Percentiles rank a stretch among this genome's conserved stretches.
phyloP scores from a whole-genome alignment of 75 land plant species.

The Chamaecyparis obtusa region DNA sequence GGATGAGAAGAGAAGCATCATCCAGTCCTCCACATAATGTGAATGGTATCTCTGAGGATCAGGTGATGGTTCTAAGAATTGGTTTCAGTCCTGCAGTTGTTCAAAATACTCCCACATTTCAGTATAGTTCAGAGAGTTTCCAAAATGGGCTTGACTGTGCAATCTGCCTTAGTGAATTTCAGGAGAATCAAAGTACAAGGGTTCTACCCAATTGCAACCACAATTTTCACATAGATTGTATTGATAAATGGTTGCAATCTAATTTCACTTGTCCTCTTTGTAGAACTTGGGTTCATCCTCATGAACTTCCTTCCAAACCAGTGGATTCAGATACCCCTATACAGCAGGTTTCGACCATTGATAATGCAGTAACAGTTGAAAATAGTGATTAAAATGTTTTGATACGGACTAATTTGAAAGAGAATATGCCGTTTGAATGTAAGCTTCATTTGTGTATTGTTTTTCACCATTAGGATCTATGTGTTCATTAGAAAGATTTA shows the following conservation, averaged over 20 bases:
- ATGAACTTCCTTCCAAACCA: not conserved
- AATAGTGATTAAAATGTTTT: not conserved
- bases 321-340: not conserved
- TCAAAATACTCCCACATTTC: not conserved
- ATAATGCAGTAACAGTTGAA: not conserved
- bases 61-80: not conserved
- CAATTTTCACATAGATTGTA: constrained; percentile 49
- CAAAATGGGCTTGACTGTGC: constrained; percentile 24
- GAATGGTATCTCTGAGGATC: not conserved
- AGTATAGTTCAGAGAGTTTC: not conserved
- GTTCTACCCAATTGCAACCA: constrained; percentile 54
- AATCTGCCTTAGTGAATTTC: constrained; percentile 39
- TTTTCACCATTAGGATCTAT: too few relatives aligned
- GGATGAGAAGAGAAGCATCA: not conserved
- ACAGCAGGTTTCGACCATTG: not conserved
- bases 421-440: too few relatives aligned
- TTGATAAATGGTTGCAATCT: constrained; percentile 54
- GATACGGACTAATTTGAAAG: not conserved
- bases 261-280: constrained; percentile 62
- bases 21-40: not conserved
- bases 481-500: too few relatives aligned
- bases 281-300: constrained; percentile 14
- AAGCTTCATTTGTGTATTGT: too few relatives aligned
- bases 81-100: not conserved
- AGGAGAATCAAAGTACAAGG: constrained; percentile 34